A percentile compares a stretch with the other conserved stretches of the same genome.
phyloP scores from a whole-genome alignment of 2,329 filamentous ascomycete species.

The Uncinocarpus reesii region DNA sequence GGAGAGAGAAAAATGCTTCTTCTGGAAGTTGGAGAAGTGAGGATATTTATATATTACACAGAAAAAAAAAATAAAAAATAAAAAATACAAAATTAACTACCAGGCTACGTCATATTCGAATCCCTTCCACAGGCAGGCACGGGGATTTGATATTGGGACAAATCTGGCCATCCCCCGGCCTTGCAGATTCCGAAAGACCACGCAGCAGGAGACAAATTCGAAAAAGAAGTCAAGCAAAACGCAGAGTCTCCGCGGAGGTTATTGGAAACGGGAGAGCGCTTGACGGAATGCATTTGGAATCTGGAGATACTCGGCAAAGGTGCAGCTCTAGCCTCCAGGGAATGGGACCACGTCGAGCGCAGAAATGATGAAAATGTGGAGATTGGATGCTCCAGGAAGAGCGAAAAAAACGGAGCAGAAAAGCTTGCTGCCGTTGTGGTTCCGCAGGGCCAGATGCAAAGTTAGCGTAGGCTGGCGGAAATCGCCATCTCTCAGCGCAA shows the following conservation, averaged over 20 bases:
- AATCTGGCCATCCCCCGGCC: not conserved
- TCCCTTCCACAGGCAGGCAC: too few relatives aligned
- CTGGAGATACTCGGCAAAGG: not conserved
- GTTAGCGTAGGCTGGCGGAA: not conserved
- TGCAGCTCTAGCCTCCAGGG: too few relatives aligned
- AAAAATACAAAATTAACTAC: too few relatives aligned
- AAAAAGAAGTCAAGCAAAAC: not conserved
- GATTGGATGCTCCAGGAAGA: not conserved
- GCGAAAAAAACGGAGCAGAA: not conserved
- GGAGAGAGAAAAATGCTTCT: not conserved
- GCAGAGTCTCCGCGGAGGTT: conserved; percentile 1
- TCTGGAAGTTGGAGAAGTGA: not conserved
- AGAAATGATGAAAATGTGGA: not conserved
- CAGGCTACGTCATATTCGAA: too few relatives aligned
- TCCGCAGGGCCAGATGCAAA: not conserved
- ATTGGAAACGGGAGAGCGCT: not conserved
- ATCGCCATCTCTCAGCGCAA: not conserved
- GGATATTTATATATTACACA: too few relatives aligned
- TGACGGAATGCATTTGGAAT: conserved; percentile 1
- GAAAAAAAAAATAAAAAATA: too few relatives aligned
- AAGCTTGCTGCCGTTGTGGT: not conserved
- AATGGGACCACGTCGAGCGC: not conserved
- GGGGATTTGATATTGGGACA: not conserved
- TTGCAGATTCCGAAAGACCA: not conserved
- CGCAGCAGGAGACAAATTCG: not conserved